Conservation (phyloP, 2,329 filamentous ascomycete species). For the Periconia sp. region DNA sequence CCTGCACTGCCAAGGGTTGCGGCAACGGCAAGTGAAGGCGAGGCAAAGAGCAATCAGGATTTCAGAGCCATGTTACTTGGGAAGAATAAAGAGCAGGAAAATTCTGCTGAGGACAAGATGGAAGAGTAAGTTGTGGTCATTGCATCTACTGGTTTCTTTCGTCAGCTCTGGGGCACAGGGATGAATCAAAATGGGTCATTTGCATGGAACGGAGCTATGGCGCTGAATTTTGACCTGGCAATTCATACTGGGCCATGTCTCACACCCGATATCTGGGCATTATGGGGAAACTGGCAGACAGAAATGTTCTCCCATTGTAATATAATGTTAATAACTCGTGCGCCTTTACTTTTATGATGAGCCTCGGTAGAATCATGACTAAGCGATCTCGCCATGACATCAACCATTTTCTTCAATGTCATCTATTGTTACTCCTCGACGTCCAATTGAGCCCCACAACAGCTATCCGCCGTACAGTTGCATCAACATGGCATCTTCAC, state of each 20-base stretch:
- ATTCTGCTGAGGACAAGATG: constrained; percentile 17
- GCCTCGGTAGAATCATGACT: not conserved
- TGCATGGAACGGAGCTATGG: constrained; percentile 1
- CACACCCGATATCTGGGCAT: too few relatives aligned
- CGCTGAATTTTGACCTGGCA: not conserved
- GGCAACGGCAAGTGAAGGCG: constrained; percentile 14
- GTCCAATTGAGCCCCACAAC: not conserved
- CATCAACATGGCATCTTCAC: constrained; percentile 49
- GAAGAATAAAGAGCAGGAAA: constrained; percentile 31
- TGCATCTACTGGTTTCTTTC: not conserved
- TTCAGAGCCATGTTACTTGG: constrained; percentile 58
- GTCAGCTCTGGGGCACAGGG: not conserved
- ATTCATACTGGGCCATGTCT: too few relatives aligned
- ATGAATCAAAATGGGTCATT: not conserved
- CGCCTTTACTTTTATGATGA: not conserved
- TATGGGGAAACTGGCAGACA: too few relatives aligned
- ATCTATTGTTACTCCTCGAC: not conserved
- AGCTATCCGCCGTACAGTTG: not conserved
- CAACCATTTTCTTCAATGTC: constrained; percentile 5
- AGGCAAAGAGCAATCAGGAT: constrained; percentile 58
- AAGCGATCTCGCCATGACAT: constrained; percentile 9
- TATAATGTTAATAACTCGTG: not conserved
- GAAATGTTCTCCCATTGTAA: not conserved
- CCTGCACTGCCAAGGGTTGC: constrained; percentile 24
- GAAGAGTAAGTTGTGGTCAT: constrained; percentile 1